Conservation (phyloP, 768 basidiomycete genomes). For the Mycena pura region DNA sequence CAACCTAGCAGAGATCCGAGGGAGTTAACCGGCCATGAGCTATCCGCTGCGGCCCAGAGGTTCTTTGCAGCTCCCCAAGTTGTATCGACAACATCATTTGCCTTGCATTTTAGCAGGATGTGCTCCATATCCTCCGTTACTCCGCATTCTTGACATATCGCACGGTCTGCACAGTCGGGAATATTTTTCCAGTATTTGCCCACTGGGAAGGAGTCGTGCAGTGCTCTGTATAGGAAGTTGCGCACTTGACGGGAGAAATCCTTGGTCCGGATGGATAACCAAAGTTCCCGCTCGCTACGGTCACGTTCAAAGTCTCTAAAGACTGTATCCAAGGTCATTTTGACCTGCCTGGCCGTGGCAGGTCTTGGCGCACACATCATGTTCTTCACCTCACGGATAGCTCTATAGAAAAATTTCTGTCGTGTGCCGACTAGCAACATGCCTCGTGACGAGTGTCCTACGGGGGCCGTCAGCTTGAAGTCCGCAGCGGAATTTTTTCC, state of each 20-base stretch:
- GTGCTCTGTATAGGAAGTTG: neutral
- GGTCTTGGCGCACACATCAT: no score
- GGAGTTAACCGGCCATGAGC: neutral
- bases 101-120: neutral
- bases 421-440: no score
- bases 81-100: neutral
- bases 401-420: no score
- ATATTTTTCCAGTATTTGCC: slow-evolving; percentile 1
- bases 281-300: no score
- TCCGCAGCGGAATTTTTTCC: no score
- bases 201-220: neutral
- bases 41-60: neutral
- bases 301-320: no score
- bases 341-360: no score
- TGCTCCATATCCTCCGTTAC: neutral
- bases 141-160: neutral
- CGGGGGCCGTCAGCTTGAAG: no score
- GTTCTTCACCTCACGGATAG: no score
- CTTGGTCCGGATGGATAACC: neutral
- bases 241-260: neutral
- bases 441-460: no score
- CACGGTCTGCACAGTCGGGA: neutral
- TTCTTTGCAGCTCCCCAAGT: neutral
- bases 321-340: no score
- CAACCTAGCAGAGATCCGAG: neutral